A percentile compares a stretch with the other conserved stretches of the same genome.
These are phyloP conservation scores for Penicillium paxilli DNA, from an alignment of 495 filamentous ascomycete species.

Conservation along the genomic window DNA sequence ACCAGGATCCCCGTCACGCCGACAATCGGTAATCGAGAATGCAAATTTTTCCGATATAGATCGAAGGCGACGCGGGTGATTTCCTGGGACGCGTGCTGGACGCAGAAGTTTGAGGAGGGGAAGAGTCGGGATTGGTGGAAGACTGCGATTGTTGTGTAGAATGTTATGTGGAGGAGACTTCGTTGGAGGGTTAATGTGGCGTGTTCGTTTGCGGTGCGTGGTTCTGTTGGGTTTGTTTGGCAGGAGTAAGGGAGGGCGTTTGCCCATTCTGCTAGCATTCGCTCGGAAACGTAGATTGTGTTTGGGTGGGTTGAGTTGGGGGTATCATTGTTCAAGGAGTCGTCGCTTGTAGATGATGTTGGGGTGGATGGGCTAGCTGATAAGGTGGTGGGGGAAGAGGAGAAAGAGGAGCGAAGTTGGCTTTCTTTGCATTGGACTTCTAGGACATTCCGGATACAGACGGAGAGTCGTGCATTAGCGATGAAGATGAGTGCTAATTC, in stretches of 20 bases:
- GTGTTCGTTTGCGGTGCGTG: constrained; percentile 1
- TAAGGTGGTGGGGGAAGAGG: too few relatives aligned
- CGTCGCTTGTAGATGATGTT: background rate
- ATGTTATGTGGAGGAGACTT: constrained; percentile 19
- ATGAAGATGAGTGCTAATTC: constrained; percentile 13
- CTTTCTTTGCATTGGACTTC: constrained; percentile 14
- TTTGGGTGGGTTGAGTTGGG: background rate
- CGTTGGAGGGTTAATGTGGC: constrained; percentile 12
- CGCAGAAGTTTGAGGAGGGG: constrained; percentile 18
- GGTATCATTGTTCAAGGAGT: too few relatives aligned
- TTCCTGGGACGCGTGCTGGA: constrained; percentile 16
- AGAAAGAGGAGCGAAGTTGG: background rate
- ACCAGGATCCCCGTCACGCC: constrained; percentile 18
- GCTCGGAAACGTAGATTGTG: constrained; percentile 7
- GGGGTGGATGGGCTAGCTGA: background rate
- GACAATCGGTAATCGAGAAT: constrained; percentile 9
- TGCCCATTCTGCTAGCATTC: constrained; percentile 17
- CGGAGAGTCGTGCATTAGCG: constrained; percentile 12
- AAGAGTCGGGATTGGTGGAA: constrained; percentile 19
- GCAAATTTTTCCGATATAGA: constrained; percentile 8
- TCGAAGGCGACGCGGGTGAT: constrained; percentile 17
- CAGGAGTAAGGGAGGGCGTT: constrained; percentile 8
- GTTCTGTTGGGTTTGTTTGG: constrained; percentile 5
- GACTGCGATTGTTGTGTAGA: constrained; percentile 20
- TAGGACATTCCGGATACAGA: constrained; percentile 16